Base-by-base conservation (phyloP, 2,329 filamentous ascomycete species). In the Colletotrichum lindemuthianum region DNA sequence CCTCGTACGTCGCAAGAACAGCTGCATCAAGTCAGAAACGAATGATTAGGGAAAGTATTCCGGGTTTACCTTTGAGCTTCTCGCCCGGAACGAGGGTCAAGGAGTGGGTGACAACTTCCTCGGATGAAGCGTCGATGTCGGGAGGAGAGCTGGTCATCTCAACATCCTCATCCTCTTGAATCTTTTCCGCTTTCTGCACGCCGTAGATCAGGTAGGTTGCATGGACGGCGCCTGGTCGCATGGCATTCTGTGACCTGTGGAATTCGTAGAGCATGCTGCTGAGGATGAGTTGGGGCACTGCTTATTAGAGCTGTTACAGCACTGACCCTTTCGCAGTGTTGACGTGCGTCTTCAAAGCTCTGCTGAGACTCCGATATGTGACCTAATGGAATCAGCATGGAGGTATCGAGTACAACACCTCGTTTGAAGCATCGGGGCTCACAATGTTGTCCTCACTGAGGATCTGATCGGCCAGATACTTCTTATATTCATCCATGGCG, bases 161-260 rank as follows among this genome's bases (percentile, higher is more conserved):
- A 61, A 93, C 86, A 56, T 91, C 90, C n/a, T 81, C 86, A 70
- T 90, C 84, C 40, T 82, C 79, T 32, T 77, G 71, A 1, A 67
- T 69, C 12, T 77, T 75, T 15, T 74, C 72, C 6, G 72, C 71
- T 57, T 77, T 82, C 71, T 87, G 90, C 24, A 81, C 86, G 43
- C 95, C 96, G 54, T 89, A 91, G 49, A 99, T 75, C 52, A 97
- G 81, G 77, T 97, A 99, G n/a, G 93, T 97, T 48, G 95, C 96
- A 78, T 96, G 88, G n/a, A 97, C 82, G 33, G 88, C 90, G 24
- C 88, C 86, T 0, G 91, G 84, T 66, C 88, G 90, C 76, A 90
- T 92, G 59, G 81, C 83, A 76, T 93, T 97, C 74, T 97, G 91
- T 60, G 84, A 86, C 67, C 85, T 83, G 75, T 97, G 88, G 70